Base-by-base conservation (phyloP, 108 stramenopile genomes). In the Nitzschia putrida region DNA sequence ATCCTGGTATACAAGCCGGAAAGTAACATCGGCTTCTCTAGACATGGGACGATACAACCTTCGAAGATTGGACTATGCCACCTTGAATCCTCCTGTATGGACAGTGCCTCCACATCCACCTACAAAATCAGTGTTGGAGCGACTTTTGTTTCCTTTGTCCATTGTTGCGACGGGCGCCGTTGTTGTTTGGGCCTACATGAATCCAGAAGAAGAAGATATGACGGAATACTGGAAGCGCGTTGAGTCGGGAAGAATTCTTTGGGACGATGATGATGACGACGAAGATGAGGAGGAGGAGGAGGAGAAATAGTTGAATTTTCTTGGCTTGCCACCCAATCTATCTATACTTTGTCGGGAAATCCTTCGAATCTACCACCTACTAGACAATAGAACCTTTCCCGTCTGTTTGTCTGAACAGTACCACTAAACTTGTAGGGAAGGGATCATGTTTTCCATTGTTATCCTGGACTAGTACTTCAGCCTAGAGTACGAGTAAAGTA, bases 201-300 rank as follows among this genome's bases (percentile, higher is more conserved):
- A 70, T 68, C 80, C 80, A 34, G 75, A 72, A 67, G 74, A 76
- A 51, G 71, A 74, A 12, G 65, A 80, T 52, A 71, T 76, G 70
- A 61, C 50, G 42, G 74, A 80, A 18, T 80, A 80, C 47, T 68
- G 75, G 74, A 71, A 67, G 24, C 69, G 69, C 16, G 76, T 77
- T 11, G 76, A 77, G 47, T 66, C 54, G 16, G 76, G 76, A 49
- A 64, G 71, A 44, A 77, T 77, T 66, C 64, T 77, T 14, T 42
- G 63, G 57, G 76, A 77, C 23, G 76, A 77, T 45, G 76, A 77
- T 53, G 76, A 77, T 1, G 76, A 71, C 37, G 63, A 77, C 20
- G 63, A 71, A 9, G 76, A 77, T 22, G 68, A 76, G 0, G 68
- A 69, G 8, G 56, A 74, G 18, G 50, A 71, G 51, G 45, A 69